These are phyloP conservation scores for Fusarium mundagurra DNA, from an alignment of 2,329 filamentous ascomycete species.

Conservation along the genomic window DNA sequence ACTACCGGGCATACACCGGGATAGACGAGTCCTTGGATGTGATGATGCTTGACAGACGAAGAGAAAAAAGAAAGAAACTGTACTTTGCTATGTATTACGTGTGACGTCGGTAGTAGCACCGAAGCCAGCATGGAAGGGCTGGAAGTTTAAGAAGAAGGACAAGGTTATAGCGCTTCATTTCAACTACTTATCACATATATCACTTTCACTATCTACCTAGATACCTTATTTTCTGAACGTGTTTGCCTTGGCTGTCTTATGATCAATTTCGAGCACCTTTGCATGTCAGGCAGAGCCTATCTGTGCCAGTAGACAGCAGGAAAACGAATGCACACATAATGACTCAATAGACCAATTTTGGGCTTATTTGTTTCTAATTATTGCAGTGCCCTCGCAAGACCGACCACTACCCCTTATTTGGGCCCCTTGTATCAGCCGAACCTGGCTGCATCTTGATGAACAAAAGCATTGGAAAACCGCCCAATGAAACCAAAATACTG, in stretches of 20 bases:
- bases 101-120: constrained; percentile 20
- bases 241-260: neutral
- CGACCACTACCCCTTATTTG: neutral
- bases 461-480: constrained; percentile 10
- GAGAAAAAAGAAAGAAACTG: constrained; percentile 31
- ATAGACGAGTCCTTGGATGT: constrained; percentile 12
- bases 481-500: constrained; percentile 10
- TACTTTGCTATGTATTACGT: constrained; percentile 35
- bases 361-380: constrained; percentile 19
- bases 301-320: neutral
- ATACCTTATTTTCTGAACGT: neutral
- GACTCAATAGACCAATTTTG: neutral
- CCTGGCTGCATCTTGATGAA: constrained; percentile 14
- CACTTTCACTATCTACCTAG: constrained; percentile 24
- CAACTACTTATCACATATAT: constrained; percentile 34
- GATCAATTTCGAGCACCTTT: neutral
- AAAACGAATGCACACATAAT: neutral
- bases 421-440: constrained; percentile 9
- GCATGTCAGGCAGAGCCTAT: neutral
- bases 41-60: constrained; percentile 12
- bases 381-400: constrained; percentile 13
- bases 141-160: constrained; percentile 22
- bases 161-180: constrained; percentile 33
- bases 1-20: constrained; percentile 12
- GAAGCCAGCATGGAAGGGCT: constrained; percentile 15